Percentiles rank a stretch among this genome's conserved stretches.
These are phyloP conservation scores for Lathyrus sativus DNA, from an alignment of 306 rosid species.

Conservation along the genomic window DNA sequence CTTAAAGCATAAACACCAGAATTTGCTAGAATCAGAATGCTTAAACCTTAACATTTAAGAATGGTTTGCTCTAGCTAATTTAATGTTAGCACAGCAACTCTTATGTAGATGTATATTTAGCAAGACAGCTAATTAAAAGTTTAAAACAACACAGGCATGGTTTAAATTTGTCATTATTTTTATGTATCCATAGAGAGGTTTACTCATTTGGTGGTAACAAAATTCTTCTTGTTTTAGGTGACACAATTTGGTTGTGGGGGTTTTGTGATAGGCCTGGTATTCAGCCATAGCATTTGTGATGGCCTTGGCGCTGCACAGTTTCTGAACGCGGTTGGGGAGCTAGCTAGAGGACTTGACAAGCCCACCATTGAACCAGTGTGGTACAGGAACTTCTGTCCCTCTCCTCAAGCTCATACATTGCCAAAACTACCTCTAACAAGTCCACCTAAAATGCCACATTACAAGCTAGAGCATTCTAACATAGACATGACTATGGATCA, in stretches of 20 bases:
- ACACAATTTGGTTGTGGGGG: slow-evolving; percentile 75
- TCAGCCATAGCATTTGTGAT: slow-evolving; percentile 75
- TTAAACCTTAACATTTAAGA: not conserved
- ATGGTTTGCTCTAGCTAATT: not conserved
- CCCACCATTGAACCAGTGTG: slow-evolving; percentile 61
- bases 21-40: not conserved
- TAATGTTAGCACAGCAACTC: not conserved
- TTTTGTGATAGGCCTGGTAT: slow-evolving; percentile 70
- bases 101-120: not conserved
- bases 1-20: not conserved
- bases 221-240: slow-evolving; percentile 51
- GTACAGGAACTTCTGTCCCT: slow-evolving; percentile 56
- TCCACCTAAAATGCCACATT: slow-evolving; percentile 34
- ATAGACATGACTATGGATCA: slow-evolving; percentile 54
- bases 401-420: slow-evolving; percentile 6
- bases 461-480: slow-evolving; percentile 50
- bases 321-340: slow-evolving; percentile 70
- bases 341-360: slow-evolving; percentile 53
- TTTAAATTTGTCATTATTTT: not conserved
- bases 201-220: not conserved
- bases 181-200: not conserved
- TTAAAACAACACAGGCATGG: not conserved
- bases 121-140: too few relatives aligned
- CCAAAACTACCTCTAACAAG: not conserved
- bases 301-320: slow-evolving; percentile 92